Evolutionary conservation across 208 protist genomes (phyloP).

Genomic region (Trypanosoma rangeli): DNA sequence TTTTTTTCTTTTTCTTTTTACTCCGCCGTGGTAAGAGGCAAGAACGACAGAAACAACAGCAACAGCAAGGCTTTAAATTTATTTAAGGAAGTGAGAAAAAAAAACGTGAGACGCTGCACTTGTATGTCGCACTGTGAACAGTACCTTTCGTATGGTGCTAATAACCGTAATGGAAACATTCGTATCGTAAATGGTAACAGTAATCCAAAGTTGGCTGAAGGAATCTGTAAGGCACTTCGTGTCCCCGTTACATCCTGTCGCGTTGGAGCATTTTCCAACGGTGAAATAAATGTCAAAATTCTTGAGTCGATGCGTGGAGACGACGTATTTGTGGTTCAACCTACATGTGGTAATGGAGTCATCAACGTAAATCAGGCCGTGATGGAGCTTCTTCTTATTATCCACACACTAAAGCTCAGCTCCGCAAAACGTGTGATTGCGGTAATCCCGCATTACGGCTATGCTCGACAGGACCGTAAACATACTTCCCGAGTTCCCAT

Average conservation of each 20-base stretch:
- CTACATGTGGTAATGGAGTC: constrained; percentile 88
- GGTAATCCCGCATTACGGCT: constrained; percentile 96
- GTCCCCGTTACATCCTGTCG: constrained; percentile 70
- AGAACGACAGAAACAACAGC: background rate
- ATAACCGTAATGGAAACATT: constrained; percentile 64
- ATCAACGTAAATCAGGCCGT: constrained; percentile 91
- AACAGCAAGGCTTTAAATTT: background rate
- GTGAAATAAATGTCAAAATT: constrained; percentile 87
- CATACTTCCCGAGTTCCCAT: constrained; percentile 94
- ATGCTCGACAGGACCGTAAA: constrained; percentile 97
- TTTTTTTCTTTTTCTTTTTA: background rate
- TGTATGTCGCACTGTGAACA: constrained; percentile 1
- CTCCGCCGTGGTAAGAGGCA: background rate
- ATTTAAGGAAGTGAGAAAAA: background rate
- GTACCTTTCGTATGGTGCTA: constrained; percentile 11
- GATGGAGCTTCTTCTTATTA: constrained; percentile 96
- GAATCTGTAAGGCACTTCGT: constrained; percentile 68
- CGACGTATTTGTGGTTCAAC: constrained; percentile 96
- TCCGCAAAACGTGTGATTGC: constrained; percentile 90
- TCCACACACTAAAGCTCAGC: constrained; percentile 91
- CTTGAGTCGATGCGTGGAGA: constrained; percentile 87
- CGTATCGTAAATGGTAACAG: constrained; percentile 84
- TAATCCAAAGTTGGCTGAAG: constrained; percentile 86
- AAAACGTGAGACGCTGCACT: background rate
- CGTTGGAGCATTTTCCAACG: constrained; percentile 86